A percentile compares a stretch with the other conserved stretches of the same genome.
Evolutionary conservation across 805 yeast species (phyloP).

Genomic region (Monosporozyma yasuniensis): DNA sequence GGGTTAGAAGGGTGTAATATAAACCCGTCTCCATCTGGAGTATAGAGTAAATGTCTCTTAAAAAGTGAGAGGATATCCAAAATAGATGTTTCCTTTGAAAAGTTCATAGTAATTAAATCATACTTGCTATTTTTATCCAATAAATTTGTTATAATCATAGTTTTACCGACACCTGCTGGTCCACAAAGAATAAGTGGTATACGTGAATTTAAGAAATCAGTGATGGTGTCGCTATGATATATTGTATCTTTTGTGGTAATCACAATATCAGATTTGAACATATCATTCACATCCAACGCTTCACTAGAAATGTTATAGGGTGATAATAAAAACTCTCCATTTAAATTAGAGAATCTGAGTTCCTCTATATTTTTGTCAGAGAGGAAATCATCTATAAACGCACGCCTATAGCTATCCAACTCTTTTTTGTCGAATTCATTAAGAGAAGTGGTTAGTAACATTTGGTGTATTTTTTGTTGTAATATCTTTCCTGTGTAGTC

Average conservation of each 20-base stretch:
- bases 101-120: constrained; percentile 62
- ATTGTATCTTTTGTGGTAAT: constrained; percentile 75
- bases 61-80: constrained; percentile 50
- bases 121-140: constrained; percentile 48
- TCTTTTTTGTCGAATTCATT: not conserved
- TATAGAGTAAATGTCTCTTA: constrained; percentile 64
- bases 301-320: constrained; percentile 17
- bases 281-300: constrained; percentile 49
- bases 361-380: not conserved
- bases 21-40: constrained; percentile 42
- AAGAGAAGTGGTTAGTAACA: not conserved
- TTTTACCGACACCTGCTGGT: constrained; percentile 96
- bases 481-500: not conserved
- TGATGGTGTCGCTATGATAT: constrained; percentile 54
- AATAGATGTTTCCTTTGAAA: constrained; percentile 73
- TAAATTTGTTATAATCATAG: constrained; percentile 76
- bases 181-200: constrained; percentile 72
- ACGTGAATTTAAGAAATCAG: constrained; percentile 46
- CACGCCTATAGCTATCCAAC: too few relatives aligned
- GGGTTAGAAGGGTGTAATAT: constrained; percentile 48
- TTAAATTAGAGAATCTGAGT: not conserved
- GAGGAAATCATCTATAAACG: not conserved
- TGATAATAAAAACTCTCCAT: not conserved
- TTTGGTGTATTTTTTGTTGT: not conserved
- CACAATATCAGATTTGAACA: constrained; percentile 52